Evolutionary conservation across 2,329 filamentous ascomycete species (phyloP), one percentile per base, ranked within the genome.

Genomic region (Nigrospora osmanthi): DNA sequence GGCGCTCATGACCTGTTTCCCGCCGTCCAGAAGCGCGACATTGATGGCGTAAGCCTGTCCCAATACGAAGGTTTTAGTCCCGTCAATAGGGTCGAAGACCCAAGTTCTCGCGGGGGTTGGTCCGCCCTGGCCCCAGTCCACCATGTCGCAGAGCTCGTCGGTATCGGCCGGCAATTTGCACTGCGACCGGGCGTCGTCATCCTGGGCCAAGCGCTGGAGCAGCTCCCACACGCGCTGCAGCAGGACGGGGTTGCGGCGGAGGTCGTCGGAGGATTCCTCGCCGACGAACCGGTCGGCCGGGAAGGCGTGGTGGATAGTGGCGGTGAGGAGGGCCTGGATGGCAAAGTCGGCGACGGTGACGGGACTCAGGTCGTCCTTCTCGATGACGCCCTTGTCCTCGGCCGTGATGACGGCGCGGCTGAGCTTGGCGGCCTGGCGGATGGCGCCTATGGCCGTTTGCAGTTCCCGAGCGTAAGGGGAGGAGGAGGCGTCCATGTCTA

Each of bases 81-180:
- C 77, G 50, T 81, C 77, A 30, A 81, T 80, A 1, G 77, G 77
- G 52, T 81, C 77, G 52, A 81, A 79, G 0, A 81, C 68, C 76
- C 77, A 81, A 10, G 71, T 69, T 13, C 75, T 58, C 9, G 68
- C 70, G 2, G 56, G 55, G 2, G 46, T 44, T 3, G 41, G 43
- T 4, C 54, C 51, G 7, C 55, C 61, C 5, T 66, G 70, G 14
- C 56, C 57, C 50, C 66, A 66, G 56, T 80, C 76, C 38, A 81
- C 72, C 48, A 76, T 60, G 42, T 71, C 65, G 54, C 75, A 77
- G 59, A 78, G 69, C 28, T 70, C 59, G 47, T 72, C 69, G 11
- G 59, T 61, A 3, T 61, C 65, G 28, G 54, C 46, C 0, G 72
- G 72, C 16, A 63, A 43, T 42, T 47, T 54, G 46, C 58, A 67